These are phyloP conservation scores for Kazachstania martiniae DNA, from an alignment of 805 yeast genomes.

Conservation along the genomic window DNA sequence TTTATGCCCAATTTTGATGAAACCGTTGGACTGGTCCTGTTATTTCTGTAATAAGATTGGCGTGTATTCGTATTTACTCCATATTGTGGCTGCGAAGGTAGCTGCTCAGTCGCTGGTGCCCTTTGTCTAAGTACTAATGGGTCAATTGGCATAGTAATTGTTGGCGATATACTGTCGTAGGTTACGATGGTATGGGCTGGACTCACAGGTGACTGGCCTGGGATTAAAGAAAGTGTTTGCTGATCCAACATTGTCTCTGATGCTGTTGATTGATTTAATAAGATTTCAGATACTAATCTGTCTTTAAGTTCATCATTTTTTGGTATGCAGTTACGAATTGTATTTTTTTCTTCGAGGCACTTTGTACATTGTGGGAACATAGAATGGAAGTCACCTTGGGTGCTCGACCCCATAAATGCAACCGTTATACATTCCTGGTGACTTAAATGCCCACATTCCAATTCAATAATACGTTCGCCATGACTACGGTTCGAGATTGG, in stretches of 20 bases:
- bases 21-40: neutral
- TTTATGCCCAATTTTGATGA: neutral
- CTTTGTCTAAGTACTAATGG: conserved; percentile 1
- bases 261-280: conserved; percentile 6
- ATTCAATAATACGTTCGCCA: conserved; percentile 36
- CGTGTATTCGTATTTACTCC: neutral
- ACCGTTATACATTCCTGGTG: conserved; percentile 50
- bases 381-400: conserved; percentile 11
- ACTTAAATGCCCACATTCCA: conserved; percentile 43
- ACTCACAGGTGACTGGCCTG: conserved; percentile 3
- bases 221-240: conserved; percentile 2
- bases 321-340: conserved; percentile 19
- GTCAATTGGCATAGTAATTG: no score
- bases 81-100: neutral
- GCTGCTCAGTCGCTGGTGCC: neutral
- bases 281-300: conserved; percentile 18
- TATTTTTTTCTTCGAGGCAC: conserved; percentile 9
- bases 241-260: neutral
- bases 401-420: conserved; percentile 24
- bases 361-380: conserved; percentile 21
- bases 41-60: neutral
- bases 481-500: conserved; percentile 34
- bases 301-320: conserved; percentile 19
- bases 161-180: no score
- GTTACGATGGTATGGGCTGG: no score